phyloP scores from a whole-genome alignment of 192 early-diverging fungal genomes.

The Entomortierella parvispora region DNA sequence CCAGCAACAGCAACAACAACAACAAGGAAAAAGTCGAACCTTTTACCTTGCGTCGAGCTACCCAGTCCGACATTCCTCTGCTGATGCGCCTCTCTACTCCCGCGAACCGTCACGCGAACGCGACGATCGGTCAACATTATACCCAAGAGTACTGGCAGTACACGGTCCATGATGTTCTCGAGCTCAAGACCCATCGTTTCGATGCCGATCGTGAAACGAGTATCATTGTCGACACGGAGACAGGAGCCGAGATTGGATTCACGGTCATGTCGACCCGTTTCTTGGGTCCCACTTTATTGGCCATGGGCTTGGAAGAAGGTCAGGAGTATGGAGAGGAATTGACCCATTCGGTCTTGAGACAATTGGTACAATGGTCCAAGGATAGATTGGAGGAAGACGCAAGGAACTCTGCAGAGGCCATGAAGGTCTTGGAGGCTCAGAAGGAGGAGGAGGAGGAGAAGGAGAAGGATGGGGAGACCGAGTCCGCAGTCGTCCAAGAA shows the following conservation, averaged over 20 bases:
- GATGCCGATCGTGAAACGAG: slow-evolving; percentile 26
- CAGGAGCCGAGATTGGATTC: slow-evolving; percentile 15
- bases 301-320: slow-evolving; percentile 14
- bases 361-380: slow-evolving; percentile 9
- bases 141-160: slow-evolving; percentile 25
- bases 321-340: slow-evolving; percentile 4
- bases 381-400: not conserved
- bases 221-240: slow-evolving; percentile 16
- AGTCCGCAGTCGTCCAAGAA: no score
- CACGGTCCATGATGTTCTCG: slow-evolving; percentile 12
- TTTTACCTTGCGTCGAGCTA: slow-evolving; percentile 9
- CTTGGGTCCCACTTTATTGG: slow-evolving; percentile 1
- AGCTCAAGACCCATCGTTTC: slow-evolving; percentile 5
- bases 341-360: slow-evolving; percentile 7
- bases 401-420: not conserved
- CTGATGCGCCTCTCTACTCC: slow-evolving; percentile 4
- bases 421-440: not conserved
- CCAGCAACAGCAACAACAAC: no score
- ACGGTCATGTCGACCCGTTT: slow-evolving; percentile 1
- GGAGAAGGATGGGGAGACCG: no score
- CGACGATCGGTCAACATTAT: slow-evolving; percentile 2
- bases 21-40: slow-evolving; percentile 14
- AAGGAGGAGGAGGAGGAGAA: no score
- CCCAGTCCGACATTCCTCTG: slow-evolving; percentile 17
- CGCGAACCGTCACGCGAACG: not conserved